A percentile compares a stretch with the other conserved stretches of the same genome.
These are phyloP conservation scores for Letharia lupina DNA, from an alignment of 495 filamentous ascomycete species.

Conservation along the genomic window DNA sequence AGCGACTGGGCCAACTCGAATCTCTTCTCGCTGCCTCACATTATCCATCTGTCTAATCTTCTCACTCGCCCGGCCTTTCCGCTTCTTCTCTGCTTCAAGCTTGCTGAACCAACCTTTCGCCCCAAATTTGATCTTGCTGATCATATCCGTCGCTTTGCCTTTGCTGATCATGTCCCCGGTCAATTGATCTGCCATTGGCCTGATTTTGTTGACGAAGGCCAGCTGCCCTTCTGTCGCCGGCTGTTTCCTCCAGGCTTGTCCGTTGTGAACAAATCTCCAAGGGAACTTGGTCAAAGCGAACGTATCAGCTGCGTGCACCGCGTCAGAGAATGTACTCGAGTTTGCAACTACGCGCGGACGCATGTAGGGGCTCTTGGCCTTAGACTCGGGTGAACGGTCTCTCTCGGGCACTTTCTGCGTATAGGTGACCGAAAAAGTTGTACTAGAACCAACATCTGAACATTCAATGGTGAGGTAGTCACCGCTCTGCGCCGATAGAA, in stretches of 20 bases:
- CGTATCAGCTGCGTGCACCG: slow-evolving; percentile 74
- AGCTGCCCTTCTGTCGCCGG: slow-evolving; percentile 65
- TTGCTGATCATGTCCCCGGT: slow-evolving; percentile 54
- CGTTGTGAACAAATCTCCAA: slow-evolving; percentile 21
- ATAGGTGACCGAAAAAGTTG: slow-evolving; percentile 18
- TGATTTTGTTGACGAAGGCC: slow-evolving; percentile 59
- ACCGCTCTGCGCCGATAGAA: slow-evolving; percentile 51
- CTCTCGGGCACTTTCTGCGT: slow-evolving; percentile 22
- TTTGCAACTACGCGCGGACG: slow-evolving; percentile 56
- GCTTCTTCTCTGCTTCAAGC: slow-evolving; percentile 42
- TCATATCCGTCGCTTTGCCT: slow-evolving; percentile 82
- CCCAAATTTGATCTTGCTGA: slow-evolving; percentile 81
- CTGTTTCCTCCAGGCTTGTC: slow-evolving; percentile 55
- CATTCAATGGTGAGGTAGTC: slow-evolving; percentile 57
- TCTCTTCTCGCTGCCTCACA: slow-evolving; percentile 41
- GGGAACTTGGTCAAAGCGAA: slow-evolving; percentile 59
- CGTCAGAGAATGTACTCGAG: slow-evolving; percentile 53
- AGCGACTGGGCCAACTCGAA: slow-evolving; percentile 58
- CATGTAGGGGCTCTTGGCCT: slow-evolving; percentile 48
- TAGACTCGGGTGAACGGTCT: slow-evolving; percentile 5
- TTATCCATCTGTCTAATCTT: slow-evolving; percentile 35
- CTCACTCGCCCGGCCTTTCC: slow-evolving; percentile 30
- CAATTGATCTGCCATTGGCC: slow-evolving; percentile 47
- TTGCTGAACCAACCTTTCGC: slow-evolving; percentile 59
- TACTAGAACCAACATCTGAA: background rate